Conservation (phyloP, 2,329 filamentous ascomycete genomes). For the Xylaria sp. region DNA sequence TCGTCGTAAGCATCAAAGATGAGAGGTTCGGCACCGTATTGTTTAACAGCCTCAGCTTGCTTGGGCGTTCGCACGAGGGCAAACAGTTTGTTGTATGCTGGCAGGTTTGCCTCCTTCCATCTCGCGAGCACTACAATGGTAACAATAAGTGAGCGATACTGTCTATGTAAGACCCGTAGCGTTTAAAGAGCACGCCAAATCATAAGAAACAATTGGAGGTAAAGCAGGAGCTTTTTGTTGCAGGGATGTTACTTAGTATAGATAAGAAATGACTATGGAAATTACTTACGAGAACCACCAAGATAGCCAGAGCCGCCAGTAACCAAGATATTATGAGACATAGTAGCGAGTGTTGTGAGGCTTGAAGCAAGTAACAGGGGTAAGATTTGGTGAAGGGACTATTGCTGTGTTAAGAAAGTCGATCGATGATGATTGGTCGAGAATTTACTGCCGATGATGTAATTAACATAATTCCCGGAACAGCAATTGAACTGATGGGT, state of each 20-base stretch:
- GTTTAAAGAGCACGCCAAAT: background rate
- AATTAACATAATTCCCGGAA: constrained; percentile 3
- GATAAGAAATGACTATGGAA: background rate
- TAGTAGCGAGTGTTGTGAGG: constrained; percentile 19
- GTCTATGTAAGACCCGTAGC: background rate
- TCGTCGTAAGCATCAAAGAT: constrained; percentile 53
- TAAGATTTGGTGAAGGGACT: background rate
- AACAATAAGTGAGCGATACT: background rate
- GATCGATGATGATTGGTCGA: constrained; percentile 20
- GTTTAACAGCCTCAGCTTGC: constrained; percentile 57
- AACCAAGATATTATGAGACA: constrained; percentile 56
- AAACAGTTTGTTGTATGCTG: constrained; percentile 56
- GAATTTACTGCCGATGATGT: background rate
- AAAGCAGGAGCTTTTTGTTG: background rate
- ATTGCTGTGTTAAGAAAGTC: constrained; percentile 22
- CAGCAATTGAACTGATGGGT: background rate
- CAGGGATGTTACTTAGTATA: background rate
- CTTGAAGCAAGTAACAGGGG: background rate
- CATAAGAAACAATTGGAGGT: background rate
- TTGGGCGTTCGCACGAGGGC: constrained; percentile 58
- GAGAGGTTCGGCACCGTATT: constrained; percentile 57
- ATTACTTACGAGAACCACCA: constrained; percentile 53
- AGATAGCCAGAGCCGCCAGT: constrained; percentile 65
- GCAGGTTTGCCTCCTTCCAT: constrained; percentile 51
- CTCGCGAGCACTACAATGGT: constrained; percentile 52